These are phyloP conservation scores for Nyssa sinensis DNA, from an alignment of 148 eudicot species.

Conservation along the genomic window DNA sequence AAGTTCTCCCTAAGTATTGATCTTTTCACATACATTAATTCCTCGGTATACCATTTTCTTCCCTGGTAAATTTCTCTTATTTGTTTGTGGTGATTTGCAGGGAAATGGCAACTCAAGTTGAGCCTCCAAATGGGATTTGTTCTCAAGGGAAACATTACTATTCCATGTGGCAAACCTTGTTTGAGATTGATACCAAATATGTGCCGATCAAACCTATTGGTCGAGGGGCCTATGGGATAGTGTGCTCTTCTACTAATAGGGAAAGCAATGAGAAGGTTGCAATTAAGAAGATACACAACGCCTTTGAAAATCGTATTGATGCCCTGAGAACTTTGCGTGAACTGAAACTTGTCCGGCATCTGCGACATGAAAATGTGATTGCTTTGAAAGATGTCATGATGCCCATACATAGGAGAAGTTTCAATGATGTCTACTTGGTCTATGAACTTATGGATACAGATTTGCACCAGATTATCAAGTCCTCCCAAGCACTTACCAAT, in stretches of 20 bases:
- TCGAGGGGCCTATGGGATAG: slow-evolving; percentile 66
- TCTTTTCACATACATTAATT: background rate
- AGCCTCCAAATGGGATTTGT: slow-evolving; percentile 57
- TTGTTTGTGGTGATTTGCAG: slow-evolving; percentile 20
- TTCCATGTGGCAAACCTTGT: slow-evolving; percentile 63
- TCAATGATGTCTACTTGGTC: slow-evolving; percentile 69
- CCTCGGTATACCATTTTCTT: too few relatives aligned
- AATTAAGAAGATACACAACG: slow-evolving; percentile 61
- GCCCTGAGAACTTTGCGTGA: slow-evolving; percentile 71
- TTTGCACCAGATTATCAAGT: slow-evolving; percentile 71
- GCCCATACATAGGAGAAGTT: slow-evolving; percentile 47
- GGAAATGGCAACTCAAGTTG: slow-evolving; percentile 61
- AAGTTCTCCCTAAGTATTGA: background rate
- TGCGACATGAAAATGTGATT: slow-evolving; percentile 60
- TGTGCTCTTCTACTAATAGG: slow-evolving; percentile 59
- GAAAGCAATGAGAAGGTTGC: slow-evolving; percentile 71
- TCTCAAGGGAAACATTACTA: slow-evolving; percentile 66
- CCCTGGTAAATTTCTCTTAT: background rate
- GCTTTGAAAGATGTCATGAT: slow-evolving; percentile 70
- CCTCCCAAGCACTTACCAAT: slow-evolving; percentile 58
- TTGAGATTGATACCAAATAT: slow-evolving; percentile 67
- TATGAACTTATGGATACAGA: slow-evolving; percentile 78
- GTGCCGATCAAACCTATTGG: slow-evolving; percentile 70
- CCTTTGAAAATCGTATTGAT: slow-evolving; percentile 63
- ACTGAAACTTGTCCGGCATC: slow-evolving; percentile 61